Evolutionary conservation across 1,284 basidiomycete genomes (phyloP).

Genomic region (Leccinum subrobustum): DNA sequence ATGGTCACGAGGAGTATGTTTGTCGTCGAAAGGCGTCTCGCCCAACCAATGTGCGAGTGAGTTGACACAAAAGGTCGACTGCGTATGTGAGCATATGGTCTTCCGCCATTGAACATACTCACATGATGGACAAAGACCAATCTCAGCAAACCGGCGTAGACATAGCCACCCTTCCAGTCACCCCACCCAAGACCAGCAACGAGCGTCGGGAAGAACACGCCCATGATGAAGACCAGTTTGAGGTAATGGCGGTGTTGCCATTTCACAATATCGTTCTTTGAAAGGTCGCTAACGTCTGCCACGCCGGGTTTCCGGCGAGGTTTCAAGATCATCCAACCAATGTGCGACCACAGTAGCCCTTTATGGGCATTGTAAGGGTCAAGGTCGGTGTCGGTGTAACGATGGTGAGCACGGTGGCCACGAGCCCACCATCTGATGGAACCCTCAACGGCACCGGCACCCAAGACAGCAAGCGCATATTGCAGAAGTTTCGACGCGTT

Average conservation of each 20-base stretch:
- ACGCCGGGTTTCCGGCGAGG: conserved; percentile 85
- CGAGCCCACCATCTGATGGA: background rate
- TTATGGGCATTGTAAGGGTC: conserved; percentile 92
- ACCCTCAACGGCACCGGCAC: conserved; percentile 71
- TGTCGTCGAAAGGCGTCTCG: conserved; percentile 91
- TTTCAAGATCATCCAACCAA: conserved; percentile 94
- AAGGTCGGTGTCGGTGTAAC: conserved; percentile 83
- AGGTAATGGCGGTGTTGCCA: conserved; percentile 91
- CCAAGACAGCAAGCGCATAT: conserved; percentile 75
- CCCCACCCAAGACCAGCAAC: conserved; percentile 83
- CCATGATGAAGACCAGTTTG: conserved; percentile 69
- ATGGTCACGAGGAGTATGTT: conserved; percentile 90
- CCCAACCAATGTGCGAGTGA: conserved; percentile 95
- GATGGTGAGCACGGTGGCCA: background rate
- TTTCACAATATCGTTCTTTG: conserved; percentile 71
- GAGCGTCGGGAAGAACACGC: conserved; percentile 71
- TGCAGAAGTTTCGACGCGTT: conserved; percentile 83
- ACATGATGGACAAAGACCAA: conserved; percentile 89
- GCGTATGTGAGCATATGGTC: conserved; percentile 11
- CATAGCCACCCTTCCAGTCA: conserved; percentile 81
- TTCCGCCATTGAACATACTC: conserved; percentile 31
- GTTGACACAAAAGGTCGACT: conserved; percentile 96
- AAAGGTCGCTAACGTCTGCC: conserved; percentile 85
- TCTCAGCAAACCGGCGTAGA: conserved; percentile 84
- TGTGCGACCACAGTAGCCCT: conserved; percentile 78